Base-by-base conservation (phyloP, 495 filamentous ascomycete species). In the Rhypophila decipiens region DNA sequence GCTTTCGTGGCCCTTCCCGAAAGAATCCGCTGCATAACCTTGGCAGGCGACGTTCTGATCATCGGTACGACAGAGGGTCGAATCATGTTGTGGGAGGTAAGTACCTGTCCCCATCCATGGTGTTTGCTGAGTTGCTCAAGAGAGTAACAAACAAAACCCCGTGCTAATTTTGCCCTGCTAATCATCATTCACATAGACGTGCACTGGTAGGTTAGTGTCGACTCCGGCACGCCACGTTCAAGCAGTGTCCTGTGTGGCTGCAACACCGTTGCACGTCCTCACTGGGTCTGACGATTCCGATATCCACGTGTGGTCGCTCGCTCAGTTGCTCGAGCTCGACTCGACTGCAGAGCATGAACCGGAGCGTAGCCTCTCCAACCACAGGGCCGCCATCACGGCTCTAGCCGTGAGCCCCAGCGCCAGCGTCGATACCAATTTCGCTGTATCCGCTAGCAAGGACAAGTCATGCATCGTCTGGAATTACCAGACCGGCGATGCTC, bases 51-150 rank as follows among this genome's bases (percentile, higher is more conserved):
- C 41, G 75, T 93, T 33, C 67, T 98, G 46, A 72, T 90, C 48
- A 61, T 95, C 39, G 93, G 93, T n/a, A 93, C 88, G 1, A 82
- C 84, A 37, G 86, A 87, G 48, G 93, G 93, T 13, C 80, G 90
- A 42, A 59, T 97, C 47, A 85, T 94, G 56, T 63, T 94, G 10
- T 98, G 93, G 93, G 93, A 98, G 86, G 88, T 93, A 59, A 58
- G 57, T n/a, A 22, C 21, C 41, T 39, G 41, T 33, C 41, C 19
- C 17, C 4, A 19, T 10, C 4, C 17, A n/a, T 48, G 43, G n/a
- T 34, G n/a, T 42, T 20, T 20, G 22, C 24, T 39, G 37, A 34
- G 23, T 27, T 9, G n/a, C n/a, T n/a, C n/a, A n/a, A n/a, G n/a
- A n/a, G n/a, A n/a, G n/a, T n/a, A n/a, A n/a, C n/a, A n/a, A n/a